Percentiles rank a stretch among this genome's conserved stretches.
Conservation (phyloP, 441 rosid genomes). For the Gossypium gossypioides region DNA sequence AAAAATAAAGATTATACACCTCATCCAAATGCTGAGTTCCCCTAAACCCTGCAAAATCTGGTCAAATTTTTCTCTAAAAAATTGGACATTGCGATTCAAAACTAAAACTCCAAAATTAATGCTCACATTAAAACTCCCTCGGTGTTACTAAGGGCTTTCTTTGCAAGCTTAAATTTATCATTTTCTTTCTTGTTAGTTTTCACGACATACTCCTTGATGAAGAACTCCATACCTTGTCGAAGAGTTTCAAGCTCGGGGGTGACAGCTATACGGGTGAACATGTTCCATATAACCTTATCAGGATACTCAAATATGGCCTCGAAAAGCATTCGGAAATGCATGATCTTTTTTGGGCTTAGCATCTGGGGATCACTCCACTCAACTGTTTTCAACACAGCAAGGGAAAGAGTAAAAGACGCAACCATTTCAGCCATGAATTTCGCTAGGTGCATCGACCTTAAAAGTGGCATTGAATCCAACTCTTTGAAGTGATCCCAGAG, state of each 20-base stretch:
- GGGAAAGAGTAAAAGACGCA: constrained; percentile 56
- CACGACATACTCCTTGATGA: constrained; percentile 59
- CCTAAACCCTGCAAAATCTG: neutral
- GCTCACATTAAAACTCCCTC: constrained; percentile 63
- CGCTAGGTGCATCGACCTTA: constrained; percentile 77
- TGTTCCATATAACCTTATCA: constrained; percentile 58
- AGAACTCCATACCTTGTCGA: constrained; percentile 55
- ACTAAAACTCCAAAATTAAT: neutral
- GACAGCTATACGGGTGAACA: constrained; percentile 59
- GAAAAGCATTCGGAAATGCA: constrained; percentile 75
- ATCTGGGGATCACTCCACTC: constrained; percentile 45
- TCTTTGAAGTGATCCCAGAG: constrained; percentile 81
- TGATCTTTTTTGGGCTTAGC: constrained; percentile 53
- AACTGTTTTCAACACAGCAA: constrained; percentile 51
- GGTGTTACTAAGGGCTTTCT: constrained; percentile 60
- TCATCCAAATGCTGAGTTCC: neutral
- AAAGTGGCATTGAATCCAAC: constrained; percentile 56
- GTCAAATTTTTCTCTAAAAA: neutral
- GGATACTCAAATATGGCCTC: constrained; percentile 60
- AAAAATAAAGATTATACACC: neutral
- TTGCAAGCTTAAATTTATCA: constrained; percentile 52
- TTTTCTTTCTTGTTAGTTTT: constrained; percentile 29
- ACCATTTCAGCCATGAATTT: constrained; percentile 77
- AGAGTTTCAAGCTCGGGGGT: constrained; percentile 59
- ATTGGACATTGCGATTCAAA: too few species aligned